These are phyloP conservation scores for Cystofilobasidium bisporidii DNA, from an alignment of 768 basidiomycete species.

Conservation along the genomic window DNA sequence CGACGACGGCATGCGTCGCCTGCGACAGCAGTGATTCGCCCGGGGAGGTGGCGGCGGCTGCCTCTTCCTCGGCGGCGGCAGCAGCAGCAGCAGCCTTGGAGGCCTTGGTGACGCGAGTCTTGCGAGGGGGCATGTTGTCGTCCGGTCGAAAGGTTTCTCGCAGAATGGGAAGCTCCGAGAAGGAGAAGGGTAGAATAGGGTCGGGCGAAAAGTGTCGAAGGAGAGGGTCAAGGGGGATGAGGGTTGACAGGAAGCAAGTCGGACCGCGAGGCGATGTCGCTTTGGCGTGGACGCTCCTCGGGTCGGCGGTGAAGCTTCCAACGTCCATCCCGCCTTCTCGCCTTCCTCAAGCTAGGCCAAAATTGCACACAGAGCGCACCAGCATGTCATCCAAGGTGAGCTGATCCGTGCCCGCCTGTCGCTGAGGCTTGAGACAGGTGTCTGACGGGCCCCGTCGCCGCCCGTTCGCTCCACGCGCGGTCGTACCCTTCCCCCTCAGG, in stretches of 20 bases:
- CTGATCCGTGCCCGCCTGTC: too few relatives aligned
- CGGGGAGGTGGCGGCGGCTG: too few relatives aligned
- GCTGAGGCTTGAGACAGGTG: background rate
- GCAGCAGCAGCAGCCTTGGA: background rate
- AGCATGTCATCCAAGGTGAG: conserved; percentile 6
- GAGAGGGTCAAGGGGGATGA: too few relatives aligned
- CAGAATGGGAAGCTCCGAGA: too few relatives aligned
- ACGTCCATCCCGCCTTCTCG: background rate
- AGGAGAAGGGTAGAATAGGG: too few relatives aligned
- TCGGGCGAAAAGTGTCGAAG: too few relatives aligned
- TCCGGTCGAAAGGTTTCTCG: background rate
- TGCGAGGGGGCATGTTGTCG: background rate
- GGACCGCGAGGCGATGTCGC: too few relatives aligned
- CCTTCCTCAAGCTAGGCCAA: background rate
- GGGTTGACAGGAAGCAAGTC: too few relatives aligned
- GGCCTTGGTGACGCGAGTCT: background rate
- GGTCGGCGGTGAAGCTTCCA: background rate
- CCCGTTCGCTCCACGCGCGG: too few relatives aligned
- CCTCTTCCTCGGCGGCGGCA: background rate
- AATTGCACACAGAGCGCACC: background rate
- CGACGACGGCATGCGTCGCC: background rate
- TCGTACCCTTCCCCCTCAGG: conserved; percentile 6
- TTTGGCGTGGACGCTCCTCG: too few relatives aligned
- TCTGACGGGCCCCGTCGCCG: too few relatives aligned
- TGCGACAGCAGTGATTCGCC: background rate